phyloP scores from a whole-genome alignment of 2,329 filamentous ascomycete genomes.

The Davidsoniella australis region DNA sequence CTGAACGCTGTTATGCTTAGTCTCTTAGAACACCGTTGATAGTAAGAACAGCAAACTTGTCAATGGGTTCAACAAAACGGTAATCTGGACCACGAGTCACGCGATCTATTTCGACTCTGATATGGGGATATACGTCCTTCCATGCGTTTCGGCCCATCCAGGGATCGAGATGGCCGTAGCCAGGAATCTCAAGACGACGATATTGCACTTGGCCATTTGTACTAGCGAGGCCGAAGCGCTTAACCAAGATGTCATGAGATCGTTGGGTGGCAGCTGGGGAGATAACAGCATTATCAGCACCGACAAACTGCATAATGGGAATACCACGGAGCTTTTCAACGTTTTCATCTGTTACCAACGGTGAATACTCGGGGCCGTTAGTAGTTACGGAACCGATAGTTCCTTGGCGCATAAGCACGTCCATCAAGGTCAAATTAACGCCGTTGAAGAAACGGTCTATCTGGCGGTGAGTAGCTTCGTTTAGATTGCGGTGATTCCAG shows the following conservation, averaged over 20 bases:
- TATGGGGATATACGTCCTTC: slow-evolving; percentile 40
- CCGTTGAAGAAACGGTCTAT: slow-evolving; percentile 46
- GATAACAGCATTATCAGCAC: slow-evolving; percentile 38
- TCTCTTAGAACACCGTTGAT: slow-evolving; percentile 24
- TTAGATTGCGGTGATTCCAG: slow-evolving; percentile 49
- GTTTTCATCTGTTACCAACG: slow-evolving; percentile 32
- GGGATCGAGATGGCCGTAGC: slow-evolving; percentile 43
- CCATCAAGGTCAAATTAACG: slow-evolving; percentile 40
- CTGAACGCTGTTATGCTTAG: slow-evolving; percentile 11
- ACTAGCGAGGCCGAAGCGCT: slow-evolving; percentile 28
- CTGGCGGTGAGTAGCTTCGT: slow-evolving; percentile 45
- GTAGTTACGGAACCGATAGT: slow-evolving; percentile 31
- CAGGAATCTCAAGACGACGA: slow-evolving; percentile 33
- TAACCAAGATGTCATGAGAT: slow-evolving; percentile 35
- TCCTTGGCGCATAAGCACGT: slow-evolving; percentile 40
- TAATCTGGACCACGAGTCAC: slow-evolving; percentile 28
- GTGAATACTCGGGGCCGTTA: slow-evolving; percentile 31
- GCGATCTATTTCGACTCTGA: slow-evolving; percentile 36
- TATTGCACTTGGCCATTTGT: slow-evolving; percentile 26
- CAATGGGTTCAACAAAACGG: slow-evolving; percentile 26
- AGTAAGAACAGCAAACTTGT: slow-evolving; percentile 26
- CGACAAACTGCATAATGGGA: slow-evolving; percentile 38
- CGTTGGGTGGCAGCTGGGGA: slow-evolving; percentile 34
- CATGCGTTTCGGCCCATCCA: slow-evolving; percentile 45
- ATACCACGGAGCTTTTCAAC: slow-evolving; percentile 32